phyloP scores from a whole-genome alignment of 2,329 filamentous ascomycete genomes.

The Zymoseptoria brevis region DNA sequence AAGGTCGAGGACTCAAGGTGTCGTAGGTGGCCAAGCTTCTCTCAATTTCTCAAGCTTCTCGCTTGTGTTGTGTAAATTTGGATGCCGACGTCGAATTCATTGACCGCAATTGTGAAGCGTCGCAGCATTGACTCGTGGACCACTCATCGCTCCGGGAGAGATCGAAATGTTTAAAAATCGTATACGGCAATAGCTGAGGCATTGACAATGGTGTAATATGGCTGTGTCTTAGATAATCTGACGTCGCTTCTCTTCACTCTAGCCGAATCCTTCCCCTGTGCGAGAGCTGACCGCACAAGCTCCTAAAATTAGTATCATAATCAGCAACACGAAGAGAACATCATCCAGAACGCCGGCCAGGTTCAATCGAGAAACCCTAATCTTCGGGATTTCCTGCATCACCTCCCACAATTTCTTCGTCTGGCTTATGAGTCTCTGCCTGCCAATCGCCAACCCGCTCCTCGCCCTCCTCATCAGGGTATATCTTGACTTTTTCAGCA shows the following conservation, averaged over 20 bases:
- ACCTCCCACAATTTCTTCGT: neutral
- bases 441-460: neutral
- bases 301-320: slow-evolving; percentile 4
- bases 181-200: neutral
- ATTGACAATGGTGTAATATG: neutral
- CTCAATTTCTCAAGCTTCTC: neutral
- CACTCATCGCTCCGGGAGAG: neutral
- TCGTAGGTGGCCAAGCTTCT: neutral
- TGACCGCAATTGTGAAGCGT: neutral
- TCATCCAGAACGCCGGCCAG: neutral
- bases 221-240: neutral
- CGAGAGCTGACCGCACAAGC: neutral
- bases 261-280: neutral
- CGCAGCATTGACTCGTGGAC: neutral
- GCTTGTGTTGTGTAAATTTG: neutral
- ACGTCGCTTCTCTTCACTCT: neutral
- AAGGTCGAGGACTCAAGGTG: neutral
- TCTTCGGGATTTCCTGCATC: neutral
- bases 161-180: neutral
- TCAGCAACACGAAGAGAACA: neutral
- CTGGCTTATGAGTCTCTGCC: neutral
- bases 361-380: neutral
- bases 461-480: slow-evolving; percentile 10
- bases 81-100: no score
- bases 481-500: slow-evolving; percentile 58